Evolutionary conservation across 139 green algal genomes (phyloP), one percentile per base, ranked within the genome.

Genomic region (Klebsormidium nitens): DNA sequence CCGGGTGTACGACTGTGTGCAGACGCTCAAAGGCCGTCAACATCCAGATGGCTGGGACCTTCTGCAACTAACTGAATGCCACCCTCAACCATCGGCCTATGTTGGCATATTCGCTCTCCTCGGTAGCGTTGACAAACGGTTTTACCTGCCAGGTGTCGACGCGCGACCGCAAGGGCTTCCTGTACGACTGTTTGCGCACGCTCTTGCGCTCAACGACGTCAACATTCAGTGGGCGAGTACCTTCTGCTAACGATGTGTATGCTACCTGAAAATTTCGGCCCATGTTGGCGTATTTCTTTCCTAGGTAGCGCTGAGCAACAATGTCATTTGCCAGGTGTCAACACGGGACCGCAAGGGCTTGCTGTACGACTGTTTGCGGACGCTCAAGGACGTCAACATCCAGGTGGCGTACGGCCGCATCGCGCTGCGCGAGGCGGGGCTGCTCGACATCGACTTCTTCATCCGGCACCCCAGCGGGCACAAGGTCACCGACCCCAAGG

Each of bases 341-440:
- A 49, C 75, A 0, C 34, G 55, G 1, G 87, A 93, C 65, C 84
- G 88, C 58, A 93, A 92, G 80, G 88, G 88, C 32, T 81, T 93
- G 40, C 55, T 93, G 2, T 93, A 91, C 71, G 88, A 93, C 70
- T 50, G 88, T 2, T 78, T 91, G 56, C 73, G 85, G 44, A 81
- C 72, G 1, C 59, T 91, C 8, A 91, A 90, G 46, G 86, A 91
- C 36, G 64, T 91, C 5, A 80, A 84, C 52, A 50, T 92, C 36
- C 78, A 84, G 49, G 77, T 93, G 3, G 59, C 80, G 1, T 91
- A 87, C 62, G 82, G 75, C 42, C 81, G 82, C 63, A 59, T 90
- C 1, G 52, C 70, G n/a, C 75, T 74, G 23, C 32, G n/a, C 6
- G 68, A 72, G 0, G 48, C 35, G 0, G 69, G 60, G 26, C 23